Conservation (phyloP, 176 grass and related monocot genomes). For the Cenchrus fungigraminus region DNA sequence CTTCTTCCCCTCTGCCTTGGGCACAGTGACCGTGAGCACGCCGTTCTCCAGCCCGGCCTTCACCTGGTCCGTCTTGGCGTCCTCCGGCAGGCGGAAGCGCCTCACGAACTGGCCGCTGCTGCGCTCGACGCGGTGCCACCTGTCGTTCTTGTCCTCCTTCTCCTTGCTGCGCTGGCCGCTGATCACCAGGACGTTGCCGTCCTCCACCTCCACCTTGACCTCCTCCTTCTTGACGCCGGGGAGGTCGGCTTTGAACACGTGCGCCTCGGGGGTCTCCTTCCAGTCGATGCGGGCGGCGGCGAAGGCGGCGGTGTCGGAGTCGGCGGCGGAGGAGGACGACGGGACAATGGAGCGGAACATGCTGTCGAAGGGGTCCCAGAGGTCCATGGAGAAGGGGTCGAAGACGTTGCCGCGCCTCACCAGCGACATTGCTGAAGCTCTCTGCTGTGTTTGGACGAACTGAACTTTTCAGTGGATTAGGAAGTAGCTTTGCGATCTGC, state of each 20-base stretch:
- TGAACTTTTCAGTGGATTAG: too few relatives aligned
- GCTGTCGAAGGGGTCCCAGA: conserved; percentile 56
- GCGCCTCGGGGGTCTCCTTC: conserved; percentile 39
- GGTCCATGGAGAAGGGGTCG: conserved; percentile 77
- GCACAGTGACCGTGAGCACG: conserved; percentile 49
- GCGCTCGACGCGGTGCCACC: conserved; percentile 48
- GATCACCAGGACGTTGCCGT: conserved; percentile 46
- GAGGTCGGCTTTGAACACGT: conserved; percentile 53
- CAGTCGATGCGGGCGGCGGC: conserved; percentile 28
- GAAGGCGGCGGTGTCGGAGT: conserved; percentile 9
- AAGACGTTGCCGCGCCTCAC: conserved; percentile 61
- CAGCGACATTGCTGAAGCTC: too few relatives aligned
- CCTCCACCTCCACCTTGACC: conserved; percentile 51
- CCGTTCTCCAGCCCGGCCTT: conserved; percentile 41
- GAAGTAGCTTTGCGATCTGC: too few relatives aligned
- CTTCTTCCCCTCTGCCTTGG: conserved; percentile 34
- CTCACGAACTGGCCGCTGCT: conserved; percentile 39
- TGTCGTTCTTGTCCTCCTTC: conserved; percentile 54
- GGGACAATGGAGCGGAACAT: too few relatives aligned
- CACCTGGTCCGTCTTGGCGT: conserved; percentile 38
- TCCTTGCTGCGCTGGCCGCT: conserved; percentile 38
- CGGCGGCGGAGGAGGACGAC: too few relatives aligned
- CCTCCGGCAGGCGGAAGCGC: conserved; percentile 35
- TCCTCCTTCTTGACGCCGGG: conserved; percentile 44
- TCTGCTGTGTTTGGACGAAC: too few relatives aligned